These are phyloP conservation scores for Maudiozyma humilis DNA, from an alignment of 1,139 yeast species.

Conservation along the genomic window DNA sequence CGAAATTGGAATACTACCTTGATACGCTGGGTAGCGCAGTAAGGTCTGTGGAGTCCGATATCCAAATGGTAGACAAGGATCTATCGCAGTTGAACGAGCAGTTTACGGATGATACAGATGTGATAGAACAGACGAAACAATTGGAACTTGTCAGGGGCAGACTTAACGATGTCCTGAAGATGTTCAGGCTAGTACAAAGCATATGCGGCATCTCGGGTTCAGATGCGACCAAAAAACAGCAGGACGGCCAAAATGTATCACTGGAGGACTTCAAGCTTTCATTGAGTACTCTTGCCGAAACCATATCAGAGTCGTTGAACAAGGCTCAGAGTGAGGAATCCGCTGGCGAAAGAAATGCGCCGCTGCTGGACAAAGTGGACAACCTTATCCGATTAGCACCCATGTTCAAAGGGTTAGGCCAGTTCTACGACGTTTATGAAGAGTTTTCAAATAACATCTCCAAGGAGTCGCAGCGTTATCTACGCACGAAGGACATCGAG, in stretches of 20 bases:
- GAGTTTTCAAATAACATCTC: slow-evolving; percentile 37
- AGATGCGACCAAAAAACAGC: slow-evolving; percentile 8
- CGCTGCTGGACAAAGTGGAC: slow-evolving; percentile 36
- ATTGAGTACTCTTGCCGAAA: slow-evolving; percentile 36
- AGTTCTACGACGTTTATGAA: slow-evolving; percentile 42
- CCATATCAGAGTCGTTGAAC: slow-evolving; percentile 36
- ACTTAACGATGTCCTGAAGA: slow-evolving; percentile 38
- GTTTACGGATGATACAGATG: slow-evolving; percentile 18
- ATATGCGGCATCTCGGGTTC: slow-evolving; percentile 28
- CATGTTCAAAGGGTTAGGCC: slow-evolving; percentile 43
- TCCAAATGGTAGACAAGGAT: slow-evolving; percentile 32
- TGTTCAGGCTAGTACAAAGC: slow-evolving; percentile 39
- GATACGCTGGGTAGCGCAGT: slow-evolving; percentile 53
- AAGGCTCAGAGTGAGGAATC: slow-evolving; percentile 25
- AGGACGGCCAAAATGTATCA: slow-evolving; percentile 9
- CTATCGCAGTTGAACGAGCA: slow-evolving; percentile 19
- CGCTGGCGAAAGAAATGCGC: slow-evolving; percentile 27
- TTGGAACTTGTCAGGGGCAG: slow-evolving; percentile 41
- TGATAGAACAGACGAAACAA: slow-evolving; percentile 38
- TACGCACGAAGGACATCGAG: slow-evolving; percentile 25
- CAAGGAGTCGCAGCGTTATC: slow-evolving; percentile 33
- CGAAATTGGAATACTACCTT: slow-evolving; percentile 56
- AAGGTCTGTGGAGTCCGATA: slow-evolving; percentile 45
- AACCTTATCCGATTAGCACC: slow-evolving; percentile 42
- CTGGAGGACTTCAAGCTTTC: slow-evolving; percentile 35